Evolutionary conservation across 2,329 filamentous ascomycete species (phyloP), one percentile per base, ranked within the genome.

Genomic region (Hymenoscyphus repandus): DNA sequence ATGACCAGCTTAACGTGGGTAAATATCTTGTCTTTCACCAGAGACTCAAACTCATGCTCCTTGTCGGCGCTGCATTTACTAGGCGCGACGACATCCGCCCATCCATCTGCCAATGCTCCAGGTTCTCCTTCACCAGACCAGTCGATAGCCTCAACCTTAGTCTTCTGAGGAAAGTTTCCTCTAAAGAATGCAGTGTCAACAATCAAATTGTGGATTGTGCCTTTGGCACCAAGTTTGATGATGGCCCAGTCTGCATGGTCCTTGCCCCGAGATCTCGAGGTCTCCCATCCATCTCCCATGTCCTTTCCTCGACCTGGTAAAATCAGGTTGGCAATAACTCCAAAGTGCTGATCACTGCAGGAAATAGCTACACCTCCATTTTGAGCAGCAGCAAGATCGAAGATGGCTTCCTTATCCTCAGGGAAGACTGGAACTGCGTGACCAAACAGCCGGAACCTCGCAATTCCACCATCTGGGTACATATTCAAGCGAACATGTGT

Each of bases 211-310:
- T 83, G 79, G 54, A 88, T 77, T 52, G 74, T 74, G 6, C 81
- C 85, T 4, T 79, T 75, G 0, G 80, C 79, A 20, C 87, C 88
- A 17, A 93, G 78, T 43, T 80, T 79, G 57, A 93, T 79, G 58
- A 92, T 82, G n/a, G 83, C 76, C 88, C 89, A 93, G 69, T 93
- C 88, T 17, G 87, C 71, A 68, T 93, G 88, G 40, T 75, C 81
- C 67, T 80, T 82, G 45, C 76, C 82, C 45, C 89, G 74, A 33
- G 86, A 89, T 48, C 88, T 78, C 58, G 85, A 82, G 50, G 88
- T 93, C 71, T 93, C 88, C 88, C 89, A 93, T 6, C 88, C 89
- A 66, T 92, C 88, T 45, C 88, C 86, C 88, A 93, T 93, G 69
- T 93, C 86, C 66, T 85, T 83, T 38, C 88, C 88, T 22, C 88